Base-by-base conservation (phyloP, 2,329 filamentous ascomycete genomes). In the Cryphonectria parasitica region DNA sequence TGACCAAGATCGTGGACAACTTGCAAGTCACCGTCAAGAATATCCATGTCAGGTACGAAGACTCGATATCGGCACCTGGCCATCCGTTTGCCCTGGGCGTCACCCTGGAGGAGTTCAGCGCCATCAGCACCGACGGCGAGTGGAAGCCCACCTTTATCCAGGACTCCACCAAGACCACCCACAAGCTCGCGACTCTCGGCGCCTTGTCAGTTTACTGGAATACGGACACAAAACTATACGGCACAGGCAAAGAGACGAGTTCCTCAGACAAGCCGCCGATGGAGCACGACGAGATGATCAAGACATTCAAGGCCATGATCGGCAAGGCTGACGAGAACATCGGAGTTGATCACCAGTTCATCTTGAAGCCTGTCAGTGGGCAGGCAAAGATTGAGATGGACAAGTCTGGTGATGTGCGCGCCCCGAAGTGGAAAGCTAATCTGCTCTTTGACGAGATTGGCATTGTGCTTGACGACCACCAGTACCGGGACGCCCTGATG, bases 61-160 rank as follows among this genome's bases (percentile, higher is more conserved):
- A 99, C 82, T 95, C 95, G 19, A 94, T 99, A 76, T 97, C 96
- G 28, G 93, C 95, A 13, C 95, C 95, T 0, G 95, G 94, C 0
- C 96, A 99, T 79, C 95, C 97, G 0, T 99, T 99, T 77, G 94
- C 96, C 6, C 88, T 97, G 7, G 96, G 97, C 64, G 79, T 99
- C 72, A 99, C 95, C 0, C 88, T 99, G 70, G 92, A 97, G 78
- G 95, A 98, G 81, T 95, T 99, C 83, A 98, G 96, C 79, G 97
- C 97, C 19, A 90, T 98, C 78, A 98, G 95, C 80, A 99, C 96
- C 6, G 93, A 99, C 79, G 91, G 92, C 62, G 89, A 97, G 76
- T 99, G 97, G 97, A 91, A 92, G 73, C 95, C 96, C 1, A 97
- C 94, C 39, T 99, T 98, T 79, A 97, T 99, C 76, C 94, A 98